Percentiles rank a stretch among this genome's conserved stretches.
phyloP scores from a whole-genome alignment of 495 filamentous ascomycete genomes.

The Arthonia radiata region DNA sequence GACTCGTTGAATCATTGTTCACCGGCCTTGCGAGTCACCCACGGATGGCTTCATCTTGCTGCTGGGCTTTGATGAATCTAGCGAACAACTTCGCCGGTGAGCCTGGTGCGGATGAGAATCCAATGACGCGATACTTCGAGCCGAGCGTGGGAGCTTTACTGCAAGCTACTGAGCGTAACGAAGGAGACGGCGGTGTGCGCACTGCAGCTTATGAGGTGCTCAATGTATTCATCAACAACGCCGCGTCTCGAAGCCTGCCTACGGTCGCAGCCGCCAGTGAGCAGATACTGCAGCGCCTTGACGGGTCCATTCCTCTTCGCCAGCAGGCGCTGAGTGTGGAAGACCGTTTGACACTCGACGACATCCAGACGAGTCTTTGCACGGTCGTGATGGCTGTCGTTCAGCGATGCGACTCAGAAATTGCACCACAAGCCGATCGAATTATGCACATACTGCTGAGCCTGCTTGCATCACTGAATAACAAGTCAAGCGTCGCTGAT shows the following conservation, averaged over 20 bases:
- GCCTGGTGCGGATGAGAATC: constrained; percentile 47
- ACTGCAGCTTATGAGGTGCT: constrained; percentile 97
- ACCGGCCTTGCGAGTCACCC: constrained; percentile 69
- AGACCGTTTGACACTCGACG: constrained; percentile 78
- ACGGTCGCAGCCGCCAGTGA: constrained; percentile 60
- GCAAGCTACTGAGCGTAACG: constrained; percentile 56
- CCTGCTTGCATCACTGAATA: constrained; percentile 47
- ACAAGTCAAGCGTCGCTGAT: constrained; percentile 88
- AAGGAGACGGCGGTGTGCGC: constrained; percentile 77
- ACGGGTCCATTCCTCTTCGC: constrained; percentile 78
- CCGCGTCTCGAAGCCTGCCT: constrained; percentile 61
- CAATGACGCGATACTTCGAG: constrained; percentile 78
- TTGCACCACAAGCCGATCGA: constrained; percentile 68
- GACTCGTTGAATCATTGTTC: constrained; percentile 72
- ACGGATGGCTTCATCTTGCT: constrained; percentile 95
- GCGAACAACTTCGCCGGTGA: constrained; percentile 85
- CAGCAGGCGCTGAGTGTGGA: constrained; percentile 88
- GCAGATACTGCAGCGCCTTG: constrained; percentile 66
- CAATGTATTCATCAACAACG: constrained; percentile 72
- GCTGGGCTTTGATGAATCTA: constrained; percentile 97
- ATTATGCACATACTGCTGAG: constrained; percentile 78
- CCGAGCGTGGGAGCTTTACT: constrained; percentile 70
- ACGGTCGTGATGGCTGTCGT: constrained; percentile 80
- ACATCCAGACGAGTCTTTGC: constrained; percentile 88
- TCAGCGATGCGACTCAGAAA: constrained; percentile 74